phyloP scores from a whole-genome alignment of 2,329 filamentous ascomycete genomes.

The Talaromyces albobiverticillius region DNA sequence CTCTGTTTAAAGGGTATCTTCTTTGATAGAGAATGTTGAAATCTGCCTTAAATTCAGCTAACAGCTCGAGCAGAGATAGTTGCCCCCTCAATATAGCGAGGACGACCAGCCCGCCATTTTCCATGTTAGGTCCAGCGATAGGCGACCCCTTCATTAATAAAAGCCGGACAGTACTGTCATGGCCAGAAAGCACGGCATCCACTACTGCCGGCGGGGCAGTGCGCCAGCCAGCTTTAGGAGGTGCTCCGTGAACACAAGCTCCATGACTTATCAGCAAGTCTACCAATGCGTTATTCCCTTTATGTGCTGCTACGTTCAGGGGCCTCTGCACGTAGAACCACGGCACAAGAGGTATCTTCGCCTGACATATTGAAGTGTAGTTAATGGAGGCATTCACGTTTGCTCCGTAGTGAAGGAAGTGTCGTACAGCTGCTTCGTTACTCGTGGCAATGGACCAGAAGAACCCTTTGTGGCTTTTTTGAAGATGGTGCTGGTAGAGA shows the following conservation, averaged over 20 bases:
- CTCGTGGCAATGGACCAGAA: background rate
- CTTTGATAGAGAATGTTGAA: background rate
- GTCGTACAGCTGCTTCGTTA: background rate
- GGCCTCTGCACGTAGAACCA: background rate
- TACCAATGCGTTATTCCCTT: background rate
- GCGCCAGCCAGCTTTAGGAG: background rate
- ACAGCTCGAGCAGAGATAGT: background rate
- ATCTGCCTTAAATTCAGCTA: background rate
- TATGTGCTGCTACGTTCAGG: background rate
- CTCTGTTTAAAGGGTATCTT: background rate
- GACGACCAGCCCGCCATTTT: background rate
- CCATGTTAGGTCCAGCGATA: background rate
- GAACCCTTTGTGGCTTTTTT: background rate
- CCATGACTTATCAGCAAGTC: background rate
- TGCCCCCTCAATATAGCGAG: background rate
- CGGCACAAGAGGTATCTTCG: background rate
- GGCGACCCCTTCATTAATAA: background rate
- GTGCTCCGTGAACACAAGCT: background rate
- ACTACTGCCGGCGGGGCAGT: background rate
- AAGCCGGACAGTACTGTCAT: background rate
- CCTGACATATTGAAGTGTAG: background rate
- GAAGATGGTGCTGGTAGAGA: background rate
- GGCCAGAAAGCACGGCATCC: background rate
- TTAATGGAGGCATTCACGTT: background rate
- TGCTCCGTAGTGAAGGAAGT: background rate